A percentile compares a stretch with the other conserved stretches of the same genome.
phyloP scores from a whole-genome alignment of 352 stramenopile species.

The Phytophthora tubulina region DNA sequence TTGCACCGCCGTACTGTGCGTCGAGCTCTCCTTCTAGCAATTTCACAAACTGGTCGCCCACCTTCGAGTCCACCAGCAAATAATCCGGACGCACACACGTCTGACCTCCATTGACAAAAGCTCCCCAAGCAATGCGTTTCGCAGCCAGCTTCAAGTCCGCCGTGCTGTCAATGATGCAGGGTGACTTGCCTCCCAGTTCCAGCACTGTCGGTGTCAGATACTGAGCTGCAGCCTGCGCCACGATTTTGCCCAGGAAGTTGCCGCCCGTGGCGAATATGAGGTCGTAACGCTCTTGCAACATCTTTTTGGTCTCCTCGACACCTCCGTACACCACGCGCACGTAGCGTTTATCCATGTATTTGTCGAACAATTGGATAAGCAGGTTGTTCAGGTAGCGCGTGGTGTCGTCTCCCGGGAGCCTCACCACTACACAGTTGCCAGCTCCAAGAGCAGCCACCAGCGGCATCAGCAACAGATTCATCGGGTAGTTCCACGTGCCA shows the following conservation, averaged over 20 bases:
- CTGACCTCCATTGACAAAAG: slow-evolving; percentile 93
- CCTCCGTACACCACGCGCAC: slow-evolving; percentile 88
- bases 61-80: slow-evolving; percentile 88
- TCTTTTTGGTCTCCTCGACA: slow-evolving; percentile 82
- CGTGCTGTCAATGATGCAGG: slow-evolving; percentile 84
- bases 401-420: slow-evolving; percentile 91
- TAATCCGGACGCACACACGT: slow-evolving; percentile 96
- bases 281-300: slow-evolving; percentile 83
- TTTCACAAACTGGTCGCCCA: slow-evolving; percentile 71
- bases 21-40: slow-evolving; percentile 46
- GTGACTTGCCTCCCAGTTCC: slow-evolving; percentile 96
- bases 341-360: slow-evolving; percentile 81
- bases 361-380: slow-evolving; percentile 67
- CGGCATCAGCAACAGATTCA: slow-evolving; percentile 81
- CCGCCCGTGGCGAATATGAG: slow-evolving; percentile 88
- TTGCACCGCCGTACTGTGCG: slow-evolving; percentile 62
- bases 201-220: slow-evolving; percentile 95
- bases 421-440: slow-evolving; percentile 95
- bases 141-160: slow-evolving; percentile 67
- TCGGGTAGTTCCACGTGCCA: slow-evolving; percentile 94
- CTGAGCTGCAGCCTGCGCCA: slow-evolving; percentile 92
- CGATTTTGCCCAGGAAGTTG: slow-evolving; percentile 88
- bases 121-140: slow-evolving; percentile 86
- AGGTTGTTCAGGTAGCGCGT: slow-evolving; percentile 64
- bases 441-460: slow-evolving; percentile 84